Evolutionary conservation across 1,139 yeast species (phyloP).

Genomic region (Hemisphaericaspora lyxosophila): DNA sequence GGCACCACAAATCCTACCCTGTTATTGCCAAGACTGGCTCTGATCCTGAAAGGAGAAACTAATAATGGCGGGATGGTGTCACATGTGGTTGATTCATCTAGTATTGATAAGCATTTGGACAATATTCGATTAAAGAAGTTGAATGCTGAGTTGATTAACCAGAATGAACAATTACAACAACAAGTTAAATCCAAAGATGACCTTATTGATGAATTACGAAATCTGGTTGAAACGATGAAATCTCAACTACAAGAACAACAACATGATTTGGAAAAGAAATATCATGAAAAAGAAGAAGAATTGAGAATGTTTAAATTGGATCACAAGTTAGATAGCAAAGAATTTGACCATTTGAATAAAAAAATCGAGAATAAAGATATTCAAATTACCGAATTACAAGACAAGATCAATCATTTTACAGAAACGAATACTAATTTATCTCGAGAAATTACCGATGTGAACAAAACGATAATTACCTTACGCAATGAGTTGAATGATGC

Average conservation of each 20-base stretch:
- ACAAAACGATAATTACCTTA: constrained; percentile 22
- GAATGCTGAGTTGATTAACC: constrained; percentile 20
- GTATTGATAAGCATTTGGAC: constrained; percentile 46
- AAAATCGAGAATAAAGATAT: constrained; percentile 29
- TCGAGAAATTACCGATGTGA: constrained; percentile 20
- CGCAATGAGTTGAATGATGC: constrained; percentile 31
- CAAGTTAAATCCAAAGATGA: constrained; percentile 13
- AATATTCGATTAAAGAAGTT: constrained; percentile 39
- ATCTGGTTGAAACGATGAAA: constrained; percentile 10
- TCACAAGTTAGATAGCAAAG: constrained; percentile 21
- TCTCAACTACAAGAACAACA: constrained; percentile 7
- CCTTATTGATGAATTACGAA: constrained; percentile 7
- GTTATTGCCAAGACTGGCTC: constrained; percentile 19
- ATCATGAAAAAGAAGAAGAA: constrained; percentile 10
- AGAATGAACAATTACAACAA: constrained; percentile 13
- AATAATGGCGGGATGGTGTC: constrained; percentile 9
- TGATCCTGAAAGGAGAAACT: not conserved
- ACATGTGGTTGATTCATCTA: constrained; percentile 35
- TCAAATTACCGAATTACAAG: constrained; percentile 30
- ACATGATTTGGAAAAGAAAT: constrained; percentile 7
- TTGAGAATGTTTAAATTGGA: constrained; percentile 12
- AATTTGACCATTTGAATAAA: constrained; percentile 16
- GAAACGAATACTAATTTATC: constrained; percentile 16
- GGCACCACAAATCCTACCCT: constrained; percentile 22
- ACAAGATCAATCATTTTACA: constrained; percentile 21